Base-by-base conservation (phyloP, 805 yeast species). In the Candida krabiensis region DNA sequence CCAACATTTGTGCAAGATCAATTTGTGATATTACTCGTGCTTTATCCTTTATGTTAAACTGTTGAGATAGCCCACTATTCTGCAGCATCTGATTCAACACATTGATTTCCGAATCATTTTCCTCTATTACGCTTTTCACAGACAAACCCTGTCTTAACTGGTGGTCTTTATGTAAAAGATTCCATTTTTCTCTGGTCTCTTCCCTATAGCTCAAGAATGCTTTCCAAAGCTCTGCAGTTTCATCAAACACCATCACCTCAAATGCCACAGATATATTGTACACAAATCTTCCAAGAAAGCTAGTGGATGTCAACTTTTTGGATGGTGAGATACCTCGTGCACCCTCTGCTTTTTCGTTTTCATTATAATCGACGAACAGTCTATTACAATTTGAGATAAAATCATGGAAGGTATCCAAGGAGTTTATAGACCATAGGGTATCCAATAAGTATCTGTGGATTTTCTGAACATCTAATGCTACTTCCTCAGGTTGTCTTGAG, bases 1-100 rank as follows among this genome's bases (percentile, higher is more conserved):
- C 73, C 15, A 81, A 56, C 35, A 80, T 55, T 11, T 64, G 61
- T 8, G 73, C 66, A 11, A 80, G 48, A 50, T 78, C 84, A 26
- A 68, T 66, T 36, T 74, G 75, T 1, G 85, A 73, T 1, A 77
- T 56, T 5, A 76, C 62, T 1, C 63, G 40, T 7, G 65, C 40
- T 3, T 60, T 49, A 3, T 42, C 43, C 7, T 30, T 21, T 7
- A 26, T 12, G 4, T 40, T 9, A 9, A 28, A 9, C 6, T 11
- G 5, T 5, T 17, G 9, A 5, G 17, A 25, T 4, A 38, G 24
- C 7, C 41, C 52, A 16, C 46, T 35, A 11, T 38, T 40, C 29
- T 28, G 26, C 30, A 52, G 28, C 5, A 49, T 35, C n/a, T n/a
- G n/a, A n/a, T n/a, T n/a, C 19, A 23, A 32, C 18, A 26, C 35